Conservation (phyloP, 257 asterid species). For the Haberlea rhodopensis region DNA sequence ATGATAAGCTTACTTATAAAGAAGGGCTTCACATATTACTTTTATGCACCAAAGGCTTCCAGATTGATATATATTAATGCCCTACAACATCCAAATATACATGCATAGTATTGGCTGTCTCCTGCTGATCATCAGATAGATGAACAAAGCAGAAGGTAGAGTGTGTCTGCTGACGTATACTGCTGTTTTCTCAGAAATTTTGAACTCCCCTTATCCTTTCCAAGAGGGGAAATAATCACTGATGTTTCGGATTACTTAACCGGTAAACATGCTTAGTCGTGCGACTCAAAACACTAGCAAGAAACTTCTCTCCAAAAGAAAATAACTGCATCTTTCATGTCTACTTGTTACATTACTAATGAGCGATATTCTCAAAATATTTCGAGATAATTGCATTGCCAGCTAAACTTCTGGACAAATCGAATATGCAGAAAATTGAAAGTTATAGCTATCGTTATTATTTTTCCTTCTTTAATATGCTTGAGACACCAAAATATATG, state of each 20-base stretch:
- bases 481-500: slow-evolving; percentile 20
- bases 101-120: slow-evolving; percentile 40
- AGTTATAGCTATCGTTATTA: slow-evolving; percentile 15
- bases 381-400: background rate
- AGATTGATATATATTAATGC: slow-evolving; percentile 47
- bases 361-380: background rate
- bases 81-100: slow-evolving; percentile 87
- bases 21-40: slow-evolving; percentile 68
- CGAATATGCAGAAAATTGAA: background rate
- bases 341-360: background rate
- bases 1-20: slow-evolving; percentile 68
- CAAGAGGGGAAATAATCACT: background rate
- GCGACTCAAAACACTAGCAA: background rate
- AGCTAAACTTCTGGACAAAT: background rate
- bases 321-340: background rate
- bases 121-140: slow-evolving; percentile 11
- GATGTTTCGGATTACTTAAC: background rate
- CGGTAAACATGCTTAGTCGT: background rate
- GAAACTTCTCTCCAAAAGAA: background rate
- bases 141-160: slow-evolving; percentile 6
- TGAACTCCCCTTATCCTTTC: background rate
- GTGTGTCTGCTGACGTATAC: background rate
- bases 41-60: slow-evolving; percentile 59
- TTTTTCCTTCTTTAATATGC: slow-evolving; percentile 21
- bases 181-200: background rate